phyloP scores from a whole-genome alignment of 805 yeast species.

The Saccharomyces mikatae region DNA sequence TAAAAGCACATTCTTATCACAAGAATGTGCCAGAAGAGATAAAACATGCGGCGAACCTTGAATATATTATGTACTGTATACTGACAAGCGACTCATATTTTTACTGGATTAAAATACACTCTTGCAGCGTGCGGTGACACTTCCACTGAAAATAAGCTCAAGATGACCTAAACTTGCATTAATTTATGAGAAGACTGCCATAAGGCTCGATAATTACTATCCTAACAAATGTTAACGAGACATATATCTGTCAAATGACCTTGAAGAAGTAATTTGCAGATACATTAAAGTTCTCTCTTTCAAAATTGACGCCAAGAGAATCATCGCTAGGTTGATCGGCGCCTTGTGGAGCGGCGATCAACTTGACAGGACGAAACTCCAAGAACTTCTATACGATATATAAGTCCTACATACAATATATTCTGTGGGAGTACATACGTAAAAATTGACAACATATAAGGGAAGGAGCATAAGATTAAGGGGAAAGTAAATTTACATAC shows the following conservation, averaged over 20 bases:
- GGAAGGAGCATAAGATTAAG: background rate
- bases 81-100: background rate
- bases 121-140: background rate
- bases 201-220: background rate
- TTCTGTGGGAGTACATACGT: background rate
- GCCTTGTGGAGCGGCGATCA: background rate
- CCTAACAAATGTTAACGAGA: background rate
- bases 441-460: background rate
- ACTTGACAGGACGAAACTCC: background rate
- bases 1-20: background rate
- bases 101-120: background rate
- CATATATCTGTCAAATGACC: background rate
- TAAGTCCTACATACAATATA: background rate
- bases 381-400: background rate
- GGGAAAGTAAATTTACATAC: background rate
- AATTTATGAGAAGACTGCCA: background rate
- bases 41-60: background rate
- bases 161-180: background rate
- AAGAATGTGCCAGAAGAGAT: background rate
- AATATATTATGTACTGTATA: background rate
- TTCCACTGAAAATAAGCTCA: background rate
- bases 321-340: background rate
- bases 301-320: background rate
- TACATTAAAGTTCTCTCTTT: background rate
- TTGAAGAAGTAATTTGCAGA: background rate